These are phyloP conservation scores for Ceratocystis cubensis DNA, from an alignment of 2,329 filamentous ascomycete genomes.

Conservation along the genomic window DNA sequence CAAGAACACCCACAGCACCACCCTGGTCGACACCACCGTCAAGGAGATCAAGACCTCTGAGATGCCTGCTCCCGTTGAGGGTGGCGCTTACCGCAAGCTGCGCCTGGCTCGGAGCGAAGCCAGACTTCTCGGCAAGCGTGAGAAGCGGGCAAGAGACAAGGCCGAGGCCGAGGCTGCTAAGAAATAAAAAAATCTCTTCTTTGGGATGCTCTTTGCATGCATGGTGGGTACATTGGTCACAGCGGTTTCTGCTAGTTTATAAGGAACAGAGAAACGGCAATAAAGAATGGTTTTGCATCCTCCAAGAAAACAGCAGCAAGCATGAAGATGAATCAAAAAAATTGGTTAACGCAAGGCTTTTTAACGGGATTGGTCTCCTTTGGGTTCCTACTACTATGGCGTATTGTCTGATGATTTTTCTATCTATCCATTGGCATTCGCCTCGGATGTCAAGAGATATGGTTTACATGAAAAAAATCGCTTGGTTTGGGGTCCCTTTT, in stretches of 20 bases:
- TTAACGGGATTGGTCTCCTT: slow-evolving; percentile 28
- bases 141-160: slow-evolving; percentile 87
- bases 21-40: slow-evolving; percentile 62
- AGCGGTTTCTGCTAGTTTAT: slow-evolving; percentile 21
- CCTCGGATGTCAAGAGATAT: slow-evolving; percentile 2
- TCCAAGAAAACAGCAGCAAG: slow-evolving; percentile 11
- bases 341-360: slow-evolving; percentile 25
- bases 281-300: slow-evolving; percentile 29
- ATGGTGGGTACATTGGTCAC: slow-evolving; percentile 18
- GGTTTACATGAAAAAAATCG: slow-evolving; percentile 7
- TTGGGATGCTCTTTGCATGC: slow-evolving; percentile 17
- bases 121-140: slow-evolving; percentile 67
- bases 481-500: neutral
- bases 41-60: slow-evolving; percentile 71
- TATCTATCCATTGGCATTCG: slow-evolving; percentile 17
- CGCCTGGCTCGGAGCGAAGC: slow-evolving; percentile 74
- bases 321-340: slow-evolving; percentile 20
- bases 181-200: slow-evolving; percentile 55
- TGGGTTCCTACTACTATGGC: slow-evolving; percentile 27
- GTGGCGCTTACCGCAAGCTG: slow-evolving; percentile 77
- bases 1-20: slow-evolving; percentile 39
- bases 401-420: slow-evolving; percentile 20
- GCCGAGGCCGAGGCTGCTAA: slow-evolving; percentile 71
- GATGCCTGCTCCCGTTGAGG: slow-evolving; percentile 60
- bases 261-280: slow-evolving; percentile 20